These are phyloP conservation scores for Phycomyces blakesleeanus DNA, from an alignment of 192 early-diverging fungal genomes.

Conservation along the genomic window DNA sequence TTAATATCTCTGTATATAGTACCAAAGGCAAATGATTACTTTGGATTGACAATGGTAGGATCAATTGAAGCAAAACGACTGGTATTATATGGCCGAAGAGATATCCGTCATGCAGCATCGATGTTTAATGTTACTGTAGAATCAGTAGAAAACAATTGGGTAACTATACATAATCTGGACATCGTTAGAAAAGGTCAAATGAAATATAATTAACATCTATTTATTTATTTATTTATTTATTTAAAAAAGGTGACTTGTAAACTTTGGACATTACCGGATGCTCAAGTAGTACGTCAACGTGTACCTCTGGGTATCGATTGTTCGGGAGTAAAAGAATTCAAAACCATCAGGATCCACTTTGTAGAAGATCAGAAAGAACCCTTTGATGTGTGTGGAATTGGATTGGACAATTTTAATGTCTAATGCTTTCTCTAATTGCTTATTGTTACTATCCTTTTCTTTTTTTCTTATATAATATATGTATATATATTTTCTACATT, in stretches of 20 bases:
- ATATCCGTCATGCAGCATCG: not conserved
- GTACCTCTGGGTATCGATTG: not conserved
- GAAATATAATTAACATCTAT: too few relatives aligned
- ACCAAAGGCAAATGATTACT: slow-evolving; percentile 41
- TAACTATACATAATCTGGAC: too few relatives aligned
- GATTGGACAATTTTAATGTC: slow-evolving; percentile 21
- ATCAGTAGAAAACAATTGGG: slow-evolving; percentile 1
- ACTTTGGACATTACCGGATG: not conserved
- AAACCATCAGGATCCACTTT: slow-evolving; percentile 16
- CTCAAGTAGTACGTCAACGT: not conserved
- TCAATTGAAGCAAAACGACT: slow-evolving; percentile 10
- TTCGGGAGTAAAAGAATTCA: not conserved
- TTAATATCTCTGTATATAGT: slow-evolving; percentile 25
- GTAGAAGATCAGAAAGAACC: not conserved
- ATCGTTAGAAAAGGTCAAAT: too few relatives aligned
- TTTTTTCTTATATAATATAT: too few relatives aligned
- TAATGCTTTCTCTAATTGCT: too few relatives aligned
- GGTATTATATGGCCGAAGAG: not conserved
- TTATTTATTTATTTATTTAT: too few relatives aligned
- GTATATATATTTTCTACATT: too few relatives aligned
- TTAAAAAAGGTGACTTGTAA: slow-evolving; percentile 12
- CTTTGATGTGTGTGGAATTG: slow-evolving; percentile 21
- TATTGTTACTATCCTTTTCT: too few relatives aligned
- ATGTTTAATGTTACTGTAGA: slow-evolving; percentile 15
- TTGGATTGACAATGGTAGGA: slow-evolving; percentile 45